Evolutionary conservation across 2,329 filamentous ascomycete species (phyloP), one percentile per base, ranked within the genome.

Genomic region (Hawksworthiomyces lignivorus): DNA sequence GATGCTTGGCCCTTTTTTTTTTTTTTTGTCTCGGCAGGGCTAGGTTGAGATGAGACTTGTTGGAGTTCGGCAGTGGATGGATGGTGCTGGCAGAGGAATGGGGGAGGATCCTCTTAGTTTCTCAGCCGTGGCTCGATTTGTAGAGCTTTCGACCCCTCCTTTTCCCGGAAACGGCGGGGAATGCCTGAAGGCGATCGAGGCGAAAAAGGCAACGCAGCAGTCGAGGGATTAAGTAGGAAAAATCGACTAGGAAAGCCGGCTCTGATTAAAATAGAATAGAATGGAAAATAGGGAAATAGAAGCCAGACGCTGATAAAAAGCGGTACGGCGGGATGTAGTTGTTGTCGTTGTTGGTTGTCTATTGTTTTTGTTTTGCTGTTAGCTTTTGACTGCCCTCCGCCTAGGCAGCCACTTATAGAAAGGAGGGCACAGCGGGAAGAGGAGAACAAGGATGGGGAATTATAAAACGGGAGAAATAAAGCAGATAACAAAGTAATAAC

Each of bases 61-160:
- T n/a, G n/a, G n/a, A n/a, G n/a, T n/a, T n/a, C n/a, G n/a, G n/a
- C 20, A 20, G 17, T 17, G 11, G 18, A n/a, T n/a, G n/a, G n/a
- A n/a, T n/a, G n/a, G n/a, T 24, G 30, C 30, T 29, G 20, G 15
- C 15, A 38, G 19, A 12, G 30, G 33, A 3, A 31, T 5, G 7
- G 12, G 15, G 20, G 18, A 18, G 11, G 31, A 20, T 19, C 17
- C 12, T 30, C 6, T 11, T 6, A 10, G 28, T 34, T 34, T 18
- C 8, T 21, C 18, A 22, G 34, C 24, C 21, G 40, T 43, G 44
- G 44, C 44, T 43, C 21, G 27, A 32, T 33, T 37, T 44, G 34
- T 33, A 48, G 35, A 48, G 48, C 46, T 50, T 42, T n/a, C 39
- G 43, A 49, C 48, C 48, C 48, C 48, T 50, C 48, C 46, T 50